Evolutionary conservation across 2,329 filamentous ascomycete genomes (phyloP), one percentile per base, ranked within the genome.

Genomic region (Talaromyces sp.): DNA sequence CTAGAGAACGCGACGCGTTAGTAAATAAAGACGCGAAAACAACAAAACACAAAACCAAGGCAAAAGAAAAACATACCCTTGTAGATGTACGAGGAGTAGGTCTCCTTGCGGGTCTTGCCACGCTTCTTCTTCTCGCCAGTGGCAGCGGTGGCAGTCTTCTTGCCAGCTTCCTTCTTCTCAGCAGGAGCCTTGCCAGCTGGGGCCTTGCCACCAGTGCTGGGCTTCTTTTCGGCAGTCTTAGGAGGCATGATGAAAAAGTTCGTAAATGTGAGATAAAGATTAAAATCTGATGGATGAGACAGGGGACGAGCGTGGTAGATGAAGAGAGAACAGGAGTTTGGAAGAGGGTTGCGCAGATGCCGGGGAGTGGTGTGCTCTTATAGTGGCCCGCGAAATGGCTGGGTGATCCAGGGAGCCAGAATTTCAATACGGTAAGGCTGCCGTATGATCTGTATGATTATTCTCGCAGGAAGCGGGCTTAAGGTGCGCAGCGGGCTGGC

Each of bases 41-140:
- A 43, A 43, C 54, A 50, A 41, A 48, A 57, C 27, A 3, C 38
- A 14, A 46, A 14, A 46, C 59, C 48, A 50, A 51, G 29, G 62
- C 59, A 29, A 31, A 50, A 51, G 29, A 62, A 59, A 29, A 31
- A 27, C 52, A 58, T 65, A 97, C 93, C 94, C 86, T 97, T 99
- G 90, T 97, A 99, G 83, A 99, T 99, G 87, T 99, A 99, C 60
- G 91, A 95, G 70, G 90, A 95, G 85, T 99, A 99, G n/a, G 94
- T 99, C 86, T 99, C 94, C 90, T 97, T 97, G 83, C 94, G 89
- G 69, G 92, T 91, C 92, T 99, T 99, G 84, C 92, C 96, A 77
- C 94, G 91, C 92, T 97, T 99, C 91, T 99, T 99, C 92, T 97
- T 97, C 73, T 97, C 94, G 67, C 94, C 94, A 76, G 91, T 87